These are phyloP conservation scores for Colletotrichum sp. DNA, from an alignment of 2,329 filamentous ascomycete genomes.

Conservation along the genomic window DNA sequence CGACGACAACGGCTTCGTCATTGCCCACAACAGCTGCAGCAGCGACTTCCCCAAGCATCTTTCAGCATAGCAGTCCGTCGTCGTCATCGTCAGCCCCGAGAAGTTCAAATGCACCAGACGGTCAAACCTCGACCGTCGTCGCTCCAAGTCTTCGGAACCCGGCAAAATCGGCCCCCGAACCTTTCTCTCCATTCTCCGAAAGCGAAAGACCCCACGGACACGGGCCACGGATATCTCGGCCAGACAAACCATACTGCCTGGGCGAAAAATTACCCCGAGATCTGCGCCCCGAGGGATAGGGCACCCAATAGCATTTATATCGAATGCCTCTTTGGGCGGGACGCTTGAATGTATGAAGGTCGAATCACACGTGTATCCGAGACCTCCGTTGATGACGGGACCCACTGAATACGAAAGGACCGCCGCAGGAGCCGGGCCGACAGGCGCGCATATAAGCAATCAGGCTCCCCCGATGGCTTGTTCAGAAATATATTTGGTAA, in stretches of 20 bases:
- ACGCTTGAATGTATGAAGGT: background rate
- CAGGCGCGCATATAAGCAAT: background rate
- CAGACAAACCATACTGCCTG: background rate
- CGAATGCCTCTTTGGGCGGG: background rate
- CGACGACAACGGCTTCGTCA: too few relatives aligned
- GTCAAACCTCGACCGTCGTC: background rate
- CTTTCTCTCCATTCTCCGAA: background rate
- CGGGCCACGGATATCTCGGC: conserved; percentile 5
- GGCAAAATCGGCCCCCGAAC: background rate
- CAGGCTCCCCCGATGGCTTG: too few relatives aligned
- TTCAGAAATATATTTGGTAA: background rate
- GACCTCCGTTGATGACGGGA: background rate
- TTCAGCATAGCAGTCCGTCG: background rate
- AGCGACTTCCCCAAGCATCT: background rate
- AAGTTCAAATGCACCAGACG: background rate
- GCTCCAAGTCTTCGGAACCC: background rate
- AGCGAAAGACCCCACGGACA: background rate
- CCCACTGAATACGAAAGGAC: background rate
- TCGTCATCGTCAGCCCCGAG: background rate
- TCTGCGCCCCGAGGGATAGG: background rate
- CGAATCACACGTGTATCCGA: background rate
- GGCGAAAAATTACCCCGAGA: background rate
- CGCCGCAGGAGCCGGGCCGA: background rate
- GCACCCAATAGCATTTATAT: background rate
- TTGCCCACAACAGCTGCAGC: too few relatives aligned